phyloP scores from a whole-genome alignment of 768 basidiomycete species.

The Amanita rubescens region DNA sequence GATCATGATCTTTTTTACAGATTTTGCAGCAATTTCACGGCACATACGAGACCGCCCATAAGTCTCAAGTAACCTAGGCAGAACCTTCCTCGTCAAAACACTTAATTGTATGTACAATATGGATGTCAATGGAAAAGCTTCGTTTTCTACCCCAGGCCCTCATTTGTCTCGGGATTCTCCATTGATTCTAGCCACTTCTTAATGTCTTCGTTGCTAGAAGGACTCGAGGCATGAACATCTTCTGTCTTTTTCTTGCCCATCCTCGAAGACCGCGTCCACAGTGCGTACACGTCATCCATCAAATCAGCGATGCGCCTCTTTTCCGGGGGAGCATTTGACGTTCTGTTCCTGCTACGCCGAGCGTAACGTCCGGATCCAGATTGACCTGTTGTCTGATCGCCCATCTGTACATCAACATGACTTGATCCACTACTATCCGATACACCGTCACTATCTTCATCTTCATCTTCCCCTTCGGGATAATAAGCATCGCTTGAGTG shows the following conservation, averaged over 20 bases:
- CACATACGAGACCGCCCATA: no score
- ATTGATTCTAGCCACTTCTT: neutral
- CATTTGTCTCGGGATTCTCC: neutral
- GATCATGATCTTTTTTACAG: no score
- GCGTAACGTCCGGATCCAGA: constrained; percentile 1
- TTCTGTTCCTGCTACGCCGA: constrained; percentile 1
- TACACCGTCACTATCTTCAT: neutral
- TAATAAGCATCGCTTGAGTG: constrained; percentile 7
- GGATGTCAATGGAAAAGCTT: no score
- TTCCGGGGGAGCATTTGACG: neutral
- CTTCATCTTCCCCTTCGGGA: constrained; percentile 4
- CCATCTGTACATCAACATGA: constrained; percentile 1
- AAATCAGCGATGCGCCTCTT: constrained; percentile 4
- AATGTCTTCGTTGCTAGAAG: neutral
- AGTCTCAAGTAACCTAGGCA: no score
- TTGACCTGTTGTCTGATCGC: neutral
- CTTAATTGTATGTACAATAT: no score
- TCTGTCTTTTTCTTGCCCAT: neutral
- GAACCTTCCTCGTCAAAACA: no score
- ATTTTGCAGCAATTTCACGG: no score
- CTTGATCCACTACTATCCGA: neutral
- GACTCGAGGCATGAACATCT: constrained; percentile 1
- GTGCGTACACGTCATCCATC: constrained; percentile 4
- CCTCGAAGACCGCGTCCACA: constrained; percentile 6
- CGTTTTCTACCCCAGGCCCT: no score